Base-by-base conservation (phyloP, 2,329 filamentous ascomycete genomes). In the Aureobasidium sp. region DNA sequence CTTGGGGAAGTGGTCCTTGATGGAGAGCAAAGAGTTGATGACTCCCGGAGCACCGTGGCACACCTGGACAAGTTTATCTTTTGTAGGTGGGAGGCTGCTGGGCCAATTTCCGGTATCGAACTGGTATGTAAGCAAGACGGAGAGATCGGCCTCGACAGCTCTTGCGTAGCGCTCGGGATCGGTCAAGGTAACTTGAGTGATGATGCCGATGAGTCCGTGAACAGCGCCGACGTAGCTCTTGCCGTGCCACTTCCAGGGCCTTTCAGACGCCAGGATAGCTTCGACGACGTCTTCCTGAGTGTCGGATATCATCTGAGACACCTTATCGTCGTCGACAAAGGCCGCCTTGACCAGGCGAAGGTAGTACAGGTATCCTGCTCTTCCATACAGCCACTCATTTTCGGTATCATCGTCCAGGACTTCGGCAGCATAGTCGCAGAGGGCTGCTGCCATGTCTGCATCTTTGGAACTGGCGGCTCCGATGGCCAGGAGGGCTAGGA, bases 11-110 rank as follows among this genome's bases (percentile, higher is more conserved):
- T 82, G 77, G 8, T 79, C 76, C 55, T 77, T 76, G 57, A 89
- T 77, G 1, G 82, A 80, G 5, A 80, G 68, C 9, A 89, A 76
- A 6, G 84, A 85, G 36, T 81, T 74, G 9, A 87, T 74, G 25
- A 87, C 80, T 0, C 86, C 87, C 2, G 86, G 83, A 0, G 84
- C 84, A 2, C 87, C 87, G 67, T 88, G 86, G 68, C 85, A 89
- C 72, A 87, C 85, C 68, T 88, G 85, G 7, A 88, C 80, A 7
- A 85, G 74, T 45, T 77, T 73, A 64, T 78, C 75, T 51, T 75
- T 77, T 31, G 80, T 75, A 57, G 77, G 70, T 64, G 78, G 79
- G 11, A 82, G 77, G 51, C 79, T 82, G 7, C 80, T 80, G 0
- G 84, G 84, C 75, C 86, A 89, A 69, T 88, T 88, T 4, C 86